A percentile compares a stretch with the other conserved stretches of the same genome.
phyloP scores from a whole-genome alignment of 139 green algal species.

The Chlamydomonas incerta region DNA sequence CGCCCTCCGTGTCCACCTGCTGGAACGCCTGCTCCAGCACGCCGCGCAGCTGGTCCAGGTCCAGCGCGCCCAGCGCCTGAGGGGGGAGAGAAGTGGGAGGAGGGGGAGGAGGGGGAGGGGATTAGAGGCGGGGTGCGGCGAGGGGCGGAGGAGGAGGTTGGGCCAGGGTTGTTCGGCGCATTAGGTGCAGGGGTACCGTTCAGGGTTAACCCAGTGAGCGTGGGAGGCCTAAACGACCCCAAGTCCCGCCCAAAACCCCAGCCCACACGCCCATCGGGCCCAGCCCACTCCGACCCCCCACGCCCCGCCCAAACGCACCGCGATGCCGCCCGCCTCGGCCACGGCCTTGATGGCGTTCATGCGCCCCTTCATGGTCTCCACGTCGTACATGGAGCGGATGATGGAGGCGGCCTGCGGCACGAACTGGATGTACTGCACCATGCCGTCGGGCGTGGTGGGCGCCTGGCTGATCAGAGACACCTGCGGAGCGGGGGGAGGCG shows the following conservation, averaged over 20 bases:
- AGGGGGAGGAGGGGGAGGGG: not conserved
- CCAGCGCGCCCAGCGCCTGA: conserved; percentile 44
- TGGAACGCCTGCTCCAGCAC: conserved; percentile 46
- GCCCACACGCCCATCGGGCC: no score
- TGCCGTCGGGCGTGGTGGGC: conserved; percentile 51
- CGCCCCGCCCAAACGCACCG: not conserved
- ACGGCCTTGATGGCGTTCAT: conserved; percentile 54
- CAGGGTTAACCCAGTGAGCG: no score
- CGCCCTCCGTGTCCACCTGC: conserved; percentile 33
- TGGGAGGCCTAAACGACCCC: no score
- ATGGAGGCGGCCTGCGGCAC: conserved; percentile 53
- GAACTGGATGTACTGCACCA: conserved; percentile 60
- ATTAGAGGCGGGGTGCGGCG: not conserved
- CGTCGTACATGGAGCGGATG: conserved; percentile 57
- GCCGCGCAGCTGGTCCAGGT: conserved; percentile 42
- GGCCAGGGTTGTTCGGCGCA: no score
- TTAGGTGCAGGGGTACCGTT: no score
- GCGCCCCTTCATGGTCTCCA: conserved; percentile 54
- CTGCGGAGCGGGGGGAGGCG: no score
- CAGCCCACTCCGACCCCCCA: no score
- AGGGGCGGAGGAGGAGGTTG: not conserved
- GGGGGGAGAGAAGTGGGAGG: not conserved
- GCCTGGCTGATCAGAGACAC: conserved; percentile 47
- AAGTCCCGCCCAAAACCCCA: no score
- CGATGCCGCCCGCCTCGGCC: conserved; percentile 46